Conservation (phyloP, 1,284 basidiomycete genomes). For the Rhodotorula sp. region DNA sequence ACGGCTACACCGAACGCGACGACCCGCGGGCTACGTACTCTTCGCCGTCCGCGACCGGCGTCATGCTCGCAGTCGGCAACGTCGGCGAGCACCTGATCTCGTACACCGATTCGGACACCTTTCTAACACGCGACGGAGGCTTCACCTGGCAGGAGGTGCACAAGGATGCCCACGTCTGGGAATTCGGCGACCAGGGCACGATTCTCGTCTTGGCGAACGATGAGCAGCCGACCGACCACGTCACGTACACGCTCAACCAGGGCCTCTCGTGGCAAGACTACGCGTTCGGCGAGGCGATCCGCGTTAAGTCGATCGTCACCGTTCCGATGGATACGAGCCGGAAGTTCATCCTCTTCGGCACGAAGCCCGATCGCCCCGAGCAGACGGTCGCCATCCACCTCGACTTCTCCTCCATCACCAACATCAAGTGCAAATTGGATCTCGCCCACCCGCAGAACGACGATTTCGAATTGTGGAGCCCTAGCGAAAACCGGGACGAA, state of each 20-base stretch:
- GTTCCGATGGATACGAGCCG: constrained; percentile 88
- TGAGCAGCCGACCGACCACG: constrained; percentile 83
- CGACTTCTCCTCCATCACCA: constrained; percentile 80
- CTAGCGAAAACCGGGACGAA: constrained; percentile 74
- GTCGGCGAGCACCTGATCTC: constrained; percentile 79
- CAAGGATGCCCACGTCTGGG: constrained; percentile 97
- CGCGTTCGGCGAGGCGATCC: constrained; percentile 74
- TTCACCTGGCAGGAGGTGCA: constrained; percentile 98
- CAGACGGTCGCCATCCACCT: constrained; percentile 74
- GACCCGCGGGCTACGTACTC: constrained; percentile 90
- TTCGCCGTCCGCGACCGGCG: constrained; percentile 83
- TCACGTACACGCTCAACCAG: constrained; percentile 85
- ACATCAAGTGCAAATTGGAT: constrained; percentile 66
- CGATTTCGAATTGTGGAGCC: constrained; percentile 94
- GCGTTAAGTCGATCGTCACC: constrained; percentile 77
- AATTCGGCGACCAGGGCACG: constrained; percentile 95
- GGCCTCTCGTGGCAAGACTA: constrained; percentile 85
- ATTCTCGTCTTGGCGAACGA: constrained; percentile 92
- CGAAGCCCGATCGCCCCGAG: constrained; percentile 56
- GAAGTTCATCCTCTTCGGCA: constrained; percentile 82
- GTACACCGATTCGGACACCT: constrained; percentile 88
- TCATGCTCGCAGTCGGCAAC: constrained; percentile 96
- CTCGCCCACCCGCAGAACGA: constrained; percentile 71
- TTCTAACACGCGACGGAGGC: constrained; percentile 92
- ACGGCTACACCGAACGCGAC: constrained; percentile 89